Percentiles rank a stretch among this genome's conserved stretches.
Evolutionary conservation across 192 early-diverging fungal species (phyloP).

Genomic region (Cladochytrium replicatum): DNA sequence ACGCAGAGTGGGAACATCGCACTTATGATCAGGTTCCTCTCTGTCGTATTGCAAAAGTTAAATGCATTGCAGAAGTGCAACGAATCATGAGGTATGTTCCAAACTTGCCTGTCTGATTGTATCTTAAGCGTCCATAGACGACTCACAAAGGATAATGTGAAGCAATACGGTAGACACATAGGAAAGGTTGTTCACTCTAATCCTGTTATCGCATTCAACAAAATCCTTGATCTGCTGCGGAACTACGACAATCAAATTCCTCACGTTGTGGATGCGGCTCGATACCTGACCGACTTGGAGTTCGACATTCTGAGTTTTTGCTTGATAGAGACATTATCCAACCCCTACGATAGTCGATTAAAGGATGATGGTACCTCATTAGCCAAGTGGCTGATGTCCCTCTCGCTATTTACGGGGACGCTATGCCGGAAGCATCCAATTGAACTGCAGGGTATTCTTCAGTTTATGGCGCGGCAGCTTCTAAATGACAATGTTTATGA

Average conservation of each 20-base stretch:
- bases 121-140: conserved; percentile 26
- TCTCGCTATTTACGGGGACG: conserved; percentile 56
- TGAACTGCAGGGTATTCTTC: conserved; percentile 51
- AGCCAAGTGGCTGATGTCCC: conserved; percentile 50
- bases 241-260: conserved; percentile 66
- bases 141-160: conserved; percentile 61
- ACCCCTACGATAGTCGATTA: conserved; percentile 39
- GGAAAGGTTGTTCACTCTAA: conserved; percentile 67
- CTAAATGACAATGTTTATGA: conserved; percentile 43
- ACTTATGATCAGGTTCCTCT: conserved; percentile 46
- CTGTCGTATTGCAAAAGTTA: conserved; percentile 32
- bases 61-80: conserved; percentile 42
- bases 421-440: conserved; percentile 56
- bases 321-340: conserved; percentile 59
- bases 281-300: conserved; percentile 62
- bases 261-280: conserved; percentile 61
- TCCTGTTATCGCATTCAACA: conserved; percentile 58
- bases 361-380: conserved; percentile 55
- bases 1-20: conserved; percentile 68
- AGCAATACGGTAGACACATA: conserved; percentile 59
- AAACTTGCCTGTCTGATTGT: neutral
- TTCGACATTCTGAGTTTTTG: conserved; percentile 67
- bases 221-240: conserved; percentile 58
- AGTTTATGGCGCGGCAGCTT: conserved; percentile 57
- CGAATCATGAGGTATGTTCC: conserved; percentile 45